Base-by-base conservation (phyloP, 345 rosid species). In the Jatropha curcas region DNA sequence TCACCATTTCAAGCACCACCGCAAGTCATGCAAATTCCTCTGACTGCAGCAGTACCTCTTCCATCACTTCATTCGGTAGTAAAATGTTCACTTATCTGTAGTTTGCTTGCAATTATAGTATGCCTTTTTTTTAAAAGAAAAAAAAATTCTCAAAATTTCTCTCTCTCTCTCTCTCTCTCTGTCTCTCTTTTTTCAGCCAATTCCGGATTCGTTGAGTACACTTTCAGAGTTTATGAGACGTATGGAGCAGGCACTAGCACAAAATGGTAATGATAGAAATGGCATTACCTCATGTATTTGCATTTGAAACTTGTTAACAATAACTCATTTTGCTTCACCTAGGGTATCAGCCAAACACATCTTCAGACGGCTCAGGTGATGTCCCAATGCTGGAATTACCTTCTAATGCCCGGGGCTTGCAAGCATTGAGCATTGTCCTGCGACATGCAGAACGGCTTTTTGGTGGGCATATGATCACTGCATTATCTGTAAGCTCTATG, bases 151-250 rank as follows among this genome's bases (percentile, higher is more conserved):
- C n/a, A n/a, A n/a, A n/a, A n/a, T n/a, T 5, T 74, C 0, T 41
- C 45, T 35, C 28, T 64, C 25, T 71, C 55, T 28, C 70, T 67
- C 39, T 31, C 6, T 31, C 24, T 30, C 34, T 4, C 25, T 41
- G 11, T 64, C 39, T 10, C 48, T 60, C 64, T 43, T 70, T 71
- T 72, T 82, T 65, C 89, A 95, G 98, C 96, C 98, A 57, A 88
- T 91, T 68, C 97, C 94, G 2, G 93, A 92, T 86, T 89, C 98
- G 30, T 59, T 95, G 77, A 88, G 74, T 70, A 91, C 96, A 19
- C 80, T 92, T 68, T 65, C 82, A 22, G 99, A 88, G 83, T 92
- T 91, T 74, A 91, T 92, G 83, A 72, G 37, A 72, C 84, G 72
- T 75, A 85, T 95, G 98, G 97, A 89, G 80, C 87, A 82, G 79